Percentiles rank a stretch among this genome's conserved stretches.
phyloP scores from a whole-genome alignment of 2,329 filamentous ascomycete genomes.

The Ophiocordyceps unilateralis region DNA sequence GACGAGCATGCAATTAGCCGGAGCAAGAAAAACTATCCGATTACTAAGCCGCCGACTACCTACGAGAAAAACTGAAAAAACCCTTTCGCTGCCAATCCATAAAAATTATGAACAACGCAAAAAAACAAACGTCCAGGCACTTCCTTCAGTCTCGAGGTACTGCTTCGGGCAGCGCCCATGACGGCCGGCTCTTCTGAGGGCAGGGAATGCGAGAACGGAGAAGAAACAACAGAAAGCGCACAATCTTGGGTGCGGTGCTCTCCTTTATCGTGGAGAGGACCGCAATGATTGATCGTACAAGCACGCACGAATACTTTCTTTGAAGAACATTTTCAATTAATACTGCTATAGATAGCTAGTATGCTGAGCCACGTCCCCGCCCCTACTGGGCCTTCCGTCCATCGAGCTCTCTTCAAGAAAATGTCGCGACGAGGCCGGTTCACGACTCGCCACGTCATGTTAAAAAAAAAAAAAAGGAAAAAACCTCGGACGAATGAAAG shows the following conservation, averaged over 20 bases:
- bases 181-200: conserved; percentile 20
- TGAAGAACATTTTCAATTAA: neutral
- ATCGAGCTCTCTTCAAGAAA: no score
- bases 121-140: conserved; percentile 23
- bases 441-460: no score
- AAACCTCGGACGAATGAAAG: no score
- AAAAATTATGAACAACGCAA: conserved; percentile 30
- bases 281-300: conserved; percentile 45
- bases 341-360: no score
- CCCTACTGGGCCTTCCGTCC: no score
- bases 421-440: no score
- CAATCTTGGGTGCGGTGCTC: conserved; percentile 44
- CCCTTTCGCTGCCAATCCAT: conserved; percentile 3
- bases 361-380: no score
- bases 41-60: no score
- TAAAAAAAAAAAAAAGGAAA: no score
- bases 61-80: neutral
- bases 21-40: no score
- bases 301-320: neutral
- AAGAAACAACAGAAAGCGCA: conserved; percentile 27
- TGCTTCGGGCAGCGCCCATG: conserved; percentile 24
- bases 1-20: no score
- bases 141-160: conserved; percentile 25
- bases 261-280: conserved; percentile 31
- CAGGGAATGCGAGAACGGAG: conserved; percentile 32